phyloP scores from a whole-genome alignment of 148 eudicot species.

The Pouteria glomerata region DNA sequence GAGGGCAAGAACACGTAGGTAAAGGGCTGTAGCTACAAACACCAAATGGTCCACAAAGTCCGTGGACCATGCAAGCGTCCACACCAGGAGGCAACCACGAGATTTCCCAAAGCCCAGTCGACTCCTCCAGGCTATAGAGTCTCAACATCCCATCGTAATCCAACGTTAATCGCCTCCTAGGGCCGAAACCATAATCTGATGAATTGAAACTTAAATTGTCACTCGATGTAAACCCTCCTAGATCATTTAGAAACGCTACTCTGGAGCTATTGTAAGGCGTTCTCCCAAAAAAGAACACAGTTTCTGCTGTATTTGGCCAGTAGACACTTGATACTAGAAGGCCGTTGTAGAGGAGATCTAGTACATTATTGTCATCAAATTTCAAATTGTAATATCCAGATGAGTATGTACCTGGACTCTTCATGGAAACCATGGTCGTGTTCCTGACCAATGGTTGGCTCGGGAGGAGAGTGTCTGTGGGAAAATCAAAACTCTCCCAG shows the following conservation, averaged over 20 bases:
- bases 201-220: constrained; percentile 13
- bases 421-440: constrained; percentile 5
- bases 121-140: constrained; percentile 9
- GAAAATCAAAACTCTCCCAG: constrained; percentile 16
- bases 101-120: constrained; percentile 8
- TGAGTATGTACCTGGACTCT: neutral
- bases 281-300: neutral
- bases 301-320: neutral
- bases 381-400: constrained; percentile 8
- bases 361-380: constrained; percentile 10
- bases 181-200: constrained; percentile 10
- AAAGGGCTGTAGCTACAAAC: constrained; percentile 1
- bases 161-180: constrained; percentile 6
- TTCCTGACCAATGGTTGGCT: neutral
- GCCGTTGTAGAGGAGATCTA: constrained; percentile 4
- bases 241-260: neutral
- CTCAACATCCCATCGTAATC: constrained; percentile 16
- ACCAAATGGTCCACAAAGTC: constrained; percentile 9
- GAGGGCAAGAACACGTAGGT: constrained; percentile 1
- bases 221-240: constrained; percentile 10
- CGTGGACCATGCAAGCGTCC: constrained; percentile 8
- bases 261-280: constrained; percentile 10
- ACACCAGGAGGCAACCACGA: constrained; percentile 10
- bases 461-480: constrained; percentile 12
- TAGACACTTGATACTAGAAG: constrained; percentile 10